Base-by-base conservation (phyloP, 2,329 filamentous ascomycete species). In the Aspergillus cejpii region DNA sequence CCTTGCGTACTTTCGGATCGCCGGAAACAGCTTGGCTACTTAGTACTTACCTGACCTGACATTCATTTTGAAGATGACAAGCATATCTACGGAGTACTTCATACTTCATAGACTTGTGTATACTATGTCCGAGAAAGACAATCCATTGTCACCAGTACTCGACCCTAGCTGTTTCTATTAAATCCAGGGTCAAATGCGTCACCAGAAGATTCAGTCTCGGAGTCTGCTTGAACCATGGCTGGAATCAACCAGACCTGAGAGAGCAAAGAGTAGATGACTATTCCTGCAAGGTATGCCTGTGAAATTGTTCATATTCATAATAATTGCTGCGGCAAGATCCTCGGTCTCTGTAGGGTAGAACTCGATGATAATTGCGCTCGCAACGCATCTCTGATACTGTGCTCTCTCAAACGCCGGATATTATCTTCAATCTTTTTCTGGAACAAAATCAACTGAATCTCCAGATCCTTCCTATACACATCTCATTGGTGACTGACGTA, bases 21-120 rank as follows among this genome's bases (percentile, higher is more conserved):
- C 47, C 47, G 47, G 47, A 49, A 49, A 49, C 47, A 43, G 37
- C 43, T 42, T 20, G 33, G 36, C 24, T 17, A 17, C 11, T 17
- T 3, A 24, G 23, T 8, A 5, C 8, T 24, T n/a, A n/a, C n/a
- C 10, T 8, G 3, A 14, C 12, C 17, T 8, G 14, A 31, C 7
- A 3, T 14, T 31, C 12, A 5, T 14, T 6, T 15, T 8, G 28
- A 31, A 31, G n/a, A 31, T 14, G 15, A 14, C 28, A 31, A 31
- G n/a, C 28, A 31, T 31, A n/a, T n/a, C n/a, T n/a, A n/a, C n/a
- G n/a, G n/a, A n/a, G n/a, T 3, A 15, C 28, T 15, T 4, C 28
- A 31, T 31, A 15, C 6, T 15, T 31, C 28, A 31, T 31, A 31
- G 12, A 31, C 17, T 8, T 15, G 14, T 15, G 14, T 31, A 31